Evolutionary conservation across 441 rosid genomes (phyloP), one percentile per base, ranked within the genome.

Genomic region (Adansonia gregorii): DNA sequence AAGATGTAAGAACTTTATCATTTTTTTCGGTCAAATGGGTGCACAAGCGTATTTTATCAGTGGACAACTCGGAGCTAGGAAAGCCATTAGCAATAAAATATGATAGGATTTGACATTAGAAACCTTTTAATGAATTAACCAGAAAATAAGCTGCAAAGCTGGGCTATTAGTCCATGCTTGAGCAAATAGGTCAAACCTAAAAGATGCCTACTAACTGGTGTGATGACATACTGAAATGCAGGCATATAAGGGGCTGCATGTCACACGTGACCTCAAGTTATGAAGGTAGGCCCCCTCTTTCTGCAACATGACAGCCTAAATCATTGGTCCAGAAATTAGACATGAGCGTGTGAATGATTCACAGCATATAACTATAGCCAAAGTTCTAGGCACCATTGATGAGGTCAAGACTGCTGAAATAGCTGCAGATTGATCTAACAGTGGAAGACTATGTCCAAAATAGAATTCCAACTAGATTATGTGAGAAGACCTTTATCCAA

Each of bases 381-480:
- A 15, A 11, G 59, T 54, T 80, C 58, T 66, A 56, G 22, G 52
- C 15, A 60, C 48, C 6, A 66, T 48, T 17, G 52, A 19, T 60
- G 14, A 5, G 17, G 46, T 41, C 20, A 69, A 73, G 49, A 17
- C 4, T 58, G 54, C 41, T 58, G 51, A 58, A 41, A 59, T 20
- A 43, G 41, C 14, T 45, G 31, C 76, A 73, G 5, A 12, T 54
- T 43, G 55, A 19, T 48, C 72, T 39, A 31, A 51, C 20, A 43
- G 68, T 67, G 24, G 43, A 20, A 39, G 67, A 11, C 68, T 43
- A 46, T 4, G n/a, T 48, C 51, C 14, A 63, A 8, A 55, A 11
- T 7, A 22, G 20, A 10, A 67, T 31, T 19, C 72, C 0, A 67
- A 66, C 24, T 67, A 8, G 72, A 31, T n/a, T 6, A 27, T 48